phyloP scores from a whole-genome alignment of 306 rosid species.

The Carpinus fangiana region DNA sequence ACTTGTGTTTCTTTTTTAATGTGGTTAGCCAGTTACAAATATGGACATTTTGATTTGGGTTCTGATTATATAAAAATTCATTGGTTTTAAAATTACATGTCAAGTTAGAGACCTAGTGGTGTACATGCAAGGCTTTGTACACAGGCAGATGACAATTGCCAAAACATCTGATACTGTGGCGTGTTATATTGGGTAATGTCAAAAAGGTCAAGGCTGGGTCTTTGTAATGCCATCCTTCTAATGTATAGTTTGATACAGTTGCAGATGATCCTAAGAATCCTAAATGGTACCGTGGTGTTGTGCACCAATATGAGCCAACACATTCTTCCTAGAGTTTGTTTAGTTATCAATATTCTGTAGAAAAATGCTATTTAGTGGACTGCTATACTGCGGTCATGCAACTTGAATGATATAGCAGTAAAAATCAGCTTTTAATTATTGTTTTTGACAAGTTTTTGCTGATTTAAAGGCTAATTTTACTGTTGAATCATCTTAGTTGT shows the following conservation, averaged over 20 bases:
- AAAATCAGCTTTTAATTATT: too few species aligned
- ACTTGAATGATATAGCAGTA: too few species aligned
- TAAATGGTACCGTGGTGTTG: constrained; percentile 57
- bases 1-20: background rate
- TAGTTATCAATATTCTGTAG: too few species aligned
- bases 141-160: constrained; percentile 39
- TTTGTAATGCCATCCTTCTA: constrained; percentile 45
- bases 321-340: constrained; percentile 52
- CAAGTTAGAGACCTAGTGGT: background rate
- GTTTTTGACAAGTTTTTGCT: too few species aligned
- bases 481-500: too few species aligned
- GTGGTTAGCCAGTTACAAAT: background rate
- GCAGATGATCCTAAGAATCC: constrained; percentile 54
- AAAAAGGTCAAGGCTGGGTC: constrained; percentile 52
- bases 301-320: constrained; percentile 47
- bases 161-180: constrained; percentile 59
- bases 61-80: background rate
- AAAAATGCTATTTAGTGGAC: too few species aligned
- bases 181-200: constrained; percentile 55
- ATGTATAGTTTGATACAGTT: constrained; percentile 49
- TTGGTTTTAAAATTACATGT: background rate
- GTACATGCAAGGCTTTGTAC: background rate
- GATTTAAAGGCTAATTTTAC: too few species aligned
- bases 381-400: too few species aligned
- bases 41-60: background rate